Percentiles rank a stretch among this genome's conserved stretches.
Evolutionary conservation across 78 protist species (phyloP).

Genomic region (Acrasis kona): DNA sequence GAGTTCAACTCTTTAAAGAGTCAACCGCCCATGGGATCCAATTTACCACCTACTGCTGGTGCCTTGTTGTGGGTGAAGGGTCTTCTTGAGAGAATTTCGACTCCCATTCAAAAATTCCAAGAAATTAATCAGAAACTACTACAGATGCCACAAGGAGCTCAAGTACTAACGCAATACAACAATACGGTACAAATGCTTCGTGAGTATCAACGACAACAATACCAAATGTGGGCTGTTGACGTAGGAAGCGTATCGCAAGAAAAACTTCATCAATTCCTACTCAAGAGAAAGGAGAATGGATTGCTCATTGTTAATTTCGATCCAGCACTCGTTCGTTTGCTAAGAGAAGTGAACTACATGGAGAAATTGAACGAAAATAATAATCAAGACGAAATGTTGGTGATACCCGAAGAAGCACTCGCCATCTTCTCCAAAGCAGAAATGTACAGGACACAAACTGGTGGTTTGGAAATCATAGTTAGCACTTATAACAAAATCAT

Average conservation of each 20-base stretch:
- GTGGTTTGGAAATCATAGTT: slow-evolving; percentile 38
- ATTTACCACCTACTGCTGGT: slow-evolving; percentile 37
- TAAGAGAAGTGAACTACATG: slow-evolving; percentile 61
- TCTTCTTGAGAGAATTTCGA: slow-evolving; percentile 13
- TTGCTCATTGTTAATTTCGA: slow-evolving; percentile 61
- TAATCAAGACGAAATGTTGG: neutral
- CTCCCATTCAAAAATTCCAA: slow-evolving; percentile 13
- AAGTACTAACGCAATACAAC: neutral
- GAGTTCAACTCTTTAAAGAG: neutral
- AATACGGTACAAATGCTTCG: neutral
- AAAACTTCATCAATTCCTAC: slow-evolving; percentile 22
- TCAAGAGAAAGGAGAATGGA: neutral
- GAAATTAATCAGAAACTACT: neutral
- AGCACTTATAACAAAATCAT: slow-evolving; percentile 44
- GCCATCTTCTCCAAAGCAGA: slow-evolving; percentile 20
- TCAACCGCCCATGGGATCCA: neutral
- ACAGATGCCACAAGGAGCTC: slow-evolving; percentile 2
- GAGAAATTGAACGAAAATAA: neutral
- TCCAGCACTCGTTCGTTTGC: slow-evolving; percentile 46
- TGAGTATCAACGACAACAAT: neutral
- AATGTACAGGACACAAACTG: slow-evolving; percentile 23
- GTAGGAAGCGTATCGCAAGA: slow-evolving; percentile 3
- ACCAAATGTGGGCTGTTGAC: slow-evolving; percentile 8
- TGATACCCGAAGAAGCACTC: slow-evolving; percentile 5
- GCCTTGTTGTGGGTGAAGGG: slow-evolving; percentile 11